phyloP scores from a whole-genome alignment of 129 eudicot species.

The Lactuca sativa region DNA sequence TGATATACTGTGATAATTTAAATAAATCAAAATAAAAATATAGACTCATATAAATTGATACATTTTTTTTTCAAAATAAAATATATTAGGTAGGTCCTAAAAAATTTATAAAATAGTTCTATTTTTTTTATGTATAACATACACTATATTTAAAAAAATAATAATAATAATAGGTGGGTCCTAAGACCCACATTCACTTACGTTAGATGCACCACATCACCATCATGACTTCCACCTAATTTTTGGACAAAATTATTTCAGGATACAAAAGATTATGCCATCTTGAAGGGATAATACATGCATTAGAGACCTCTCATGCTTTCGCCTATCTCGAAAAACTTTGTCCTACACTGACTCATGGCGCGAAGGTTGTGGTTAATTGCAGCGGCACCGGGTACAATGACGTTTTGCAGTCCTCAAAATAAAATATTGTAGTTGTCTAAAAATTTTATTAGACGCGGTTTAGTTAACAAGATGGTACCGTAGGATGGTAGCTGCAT shows the following conservation, averaged over 20 bases:
- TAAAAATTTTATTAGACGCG: neutral
- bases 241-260: slow-evolving; percentile 25
- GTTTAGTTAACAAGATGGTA: neutral
- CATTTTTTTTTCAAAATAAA: too few species aligned
- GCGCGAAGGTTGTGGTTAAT: slow-evolving; percentile 52
- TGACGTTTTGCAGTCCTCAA: slow-evolving; percentile 25
- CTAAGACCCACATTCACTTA: neutral
- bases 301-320: slow-evolving; percentile 65
- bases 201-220: neutral
- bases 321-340: slow-evolving; percentile 58
- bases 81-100: too few species aligned
- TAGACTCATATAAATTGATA: too few species aligned
- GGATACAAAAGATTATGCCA: slow-evolving; percentile 49
- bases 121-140: too few species aligned
- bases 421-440: neutral
- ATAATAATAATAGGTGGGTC: too few species aligned
- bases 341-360: slow-evolving; percentile 48
- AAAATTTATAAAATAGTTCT: too few species aligned
- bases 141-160: too few species aligned
- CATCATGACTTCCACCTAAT: neutral
- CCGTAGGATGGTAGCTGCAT: too few species aligned
- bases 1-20: too few species aligned
- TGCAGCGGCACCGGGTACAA: slow-evolving; percentile 58
- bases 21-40: too few species aligned
- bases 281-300: slow-evolving; percentile 63